A percentile compares a stretch with the other conserved stretches of the same genome.
Evolutionary conservation across 176 grass and related monocot species (phyloP).

Genomic region (Triticum urartu): DNA sequence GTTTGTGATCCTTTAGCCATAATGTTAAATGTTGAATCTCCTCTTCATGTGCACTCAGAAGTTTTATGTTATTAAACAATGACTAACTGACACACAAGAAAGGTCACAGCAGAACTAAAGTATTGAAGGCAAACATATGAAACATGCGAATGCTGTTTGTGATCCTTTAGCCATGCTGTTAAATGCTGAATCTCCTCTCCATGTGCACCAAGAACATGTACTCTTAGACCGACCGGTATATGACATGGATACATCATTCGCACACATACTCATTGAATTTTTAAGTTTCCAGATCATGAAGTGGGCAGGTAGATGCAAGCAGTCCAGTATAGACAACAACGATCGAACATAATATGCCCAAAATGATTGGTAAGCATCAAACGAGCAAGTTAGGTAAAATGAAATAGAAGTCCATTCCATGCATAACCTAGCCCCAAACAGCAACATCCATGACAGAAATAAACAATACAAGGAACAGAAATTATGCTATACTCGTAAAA

Average conservation of each 20-base stretch:
- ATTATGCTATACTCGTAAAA: constrained; percentile 18
- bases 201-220: not conserved
- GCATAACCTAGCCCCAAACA: not conserved
- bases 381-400: not conserved
- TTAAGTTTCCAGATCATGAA: not conserved
- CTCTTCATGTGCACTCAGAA: not conserved
- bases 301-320: not conserved
- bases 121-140: not conserved
- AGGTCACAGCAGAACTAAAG: not conserved
- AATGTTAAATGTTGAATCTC: not conserved
- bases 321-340: not conserved
- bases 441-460: not conserved
- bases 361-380: constrained; percentile 6
- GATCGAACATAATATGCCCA: not conserved
- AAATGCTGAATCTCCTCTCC: not conserved
- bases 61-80: not conserved
- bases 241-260: not conserved
- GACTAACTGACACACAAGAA: not conserved
- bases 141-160: not conserved
- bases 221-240: not conserved
- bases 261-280: not conserved
- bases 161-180: not conserved
- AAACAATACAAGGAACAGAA: not conserved
- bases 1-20: not conserved
- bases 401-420: not conserved